A percentile compares a stretch with the other conserved stretches of the same genome.
phyloP scores from a whole-genome alignment of 805 yeast genomes.

The Zygotorulaspora florentina region DNA sequence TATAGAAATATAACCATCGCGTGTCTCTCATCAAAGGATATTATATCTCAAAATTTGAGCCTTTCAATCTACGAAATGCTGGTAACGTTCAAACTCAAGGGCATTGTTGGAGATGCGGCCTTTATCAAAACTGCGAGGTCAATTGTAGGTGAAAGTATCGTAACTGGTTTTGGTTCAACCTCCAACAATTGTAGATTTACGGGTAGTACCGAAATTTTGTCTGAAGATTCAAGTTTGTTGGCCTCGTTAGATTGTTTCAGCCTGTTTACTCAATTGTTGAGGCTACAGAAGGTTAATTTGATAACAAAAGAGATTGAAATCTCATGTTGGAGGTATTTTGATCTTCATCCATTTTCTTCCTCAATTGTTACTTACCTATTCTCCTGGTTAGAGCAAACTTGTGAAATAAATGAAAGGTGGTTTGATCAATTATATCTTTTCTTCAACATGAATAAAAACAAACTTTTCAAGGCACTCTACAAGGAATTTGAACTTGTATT shows the following conservation, averaged over 20 bases:
- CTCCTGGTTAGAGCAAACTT: constrained; percentile 58
- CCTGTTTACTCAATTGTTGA: constrained; percentile 56
- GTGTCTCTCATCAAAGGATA: constrained; percentile 34
- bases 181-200: constrained; percentile 25
- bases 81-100: constrained; percentile 26
- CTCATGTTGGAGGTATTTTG: constrained; percentile 58
- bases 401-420: constrained; percentile 46
- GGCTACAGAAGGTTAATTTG: constrained; percentile 46
- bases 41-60: constrained; percentile 27
- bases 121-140: constrained; percentile 24
- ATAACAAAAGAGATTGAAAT: constrained; percentile 46
- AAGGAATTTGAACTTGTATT: constrained; percentile 42
- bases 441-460: constrained; percentile 43
- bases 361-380: constrained; percentile 45
- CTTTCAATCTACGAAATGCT: constrained; percentile 25
- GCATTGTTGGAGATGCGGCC: constrained; percentile 30
- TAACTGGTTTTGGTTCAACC: constrained; percentile 20
- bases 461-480: constrained; percentile 40
- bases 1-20: constrained; percentile 39
- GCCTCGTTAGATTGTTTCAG: constrained; percentile 46
- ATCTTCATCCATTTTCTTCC: constrained; percentile 41
- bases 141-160: constrained; percentile 14
- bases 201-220: constrained; percentile 41
- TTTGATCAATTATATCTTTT: constrained; percentile 50
- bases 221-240: constrained; percentile 41